phyloP scores from a whole-genome alignment of 1,139 yeast genomes.

The Protomyces inundatus region DNA sequence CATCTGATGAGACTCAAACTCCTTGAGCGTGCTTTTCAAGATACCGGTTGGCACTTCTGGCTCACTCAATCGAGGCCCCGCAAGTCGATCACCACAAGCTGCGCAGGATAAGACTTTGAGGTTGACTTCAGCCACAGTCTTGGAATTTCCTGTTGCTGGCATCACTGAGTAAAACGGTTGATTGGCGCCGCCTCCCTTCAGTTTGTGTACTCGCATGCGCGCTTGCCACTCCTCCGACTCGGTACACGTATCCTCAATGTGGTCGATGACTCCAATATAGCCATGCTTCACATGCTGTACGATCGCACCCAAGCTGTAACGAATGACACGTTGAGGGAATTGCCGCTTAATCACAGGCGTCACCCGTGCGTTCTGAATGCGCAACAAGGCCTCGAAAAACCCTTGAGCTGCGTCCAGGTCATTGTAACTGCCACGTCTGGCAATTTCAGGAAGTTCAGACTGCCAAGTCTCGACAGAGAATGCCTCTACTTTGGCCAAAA shows the following conservation, averaged over 20 bases:
- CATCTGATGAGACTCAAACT: too few species aligned
- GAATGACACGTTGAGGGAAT: neutral
- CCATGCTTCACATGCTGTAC: neutral
- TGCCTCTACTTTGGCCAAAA: too few species aligned
- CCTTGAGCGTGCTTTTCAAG: too few species aligned
- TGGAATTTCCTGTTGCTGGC: neutral
- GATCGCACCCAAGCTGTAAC: neutral
- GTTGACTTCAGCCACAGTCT: constrained; percentile 15
- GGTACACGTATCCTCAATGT: constrained; percentile 5
- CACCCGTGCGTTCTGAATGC: too few species aligned
- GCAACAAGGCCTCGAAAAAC: too few species aligned
- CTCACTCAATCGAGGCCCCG: too few species aligned
- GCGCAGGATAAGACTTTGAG: neutral
- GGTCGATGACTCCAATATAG: neutral
- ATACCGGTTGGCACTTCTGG: too few species aligned
- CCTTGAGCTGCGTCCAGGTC: too few species aligned
- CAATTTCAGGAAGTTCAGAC: neutral
- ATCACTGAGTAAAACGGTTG: constrained; percentile 18
- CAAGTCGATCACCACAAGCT: neutral
- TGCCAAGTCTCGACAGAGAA: neutral
- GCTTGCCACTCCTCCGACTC: constrained; percentile 6
- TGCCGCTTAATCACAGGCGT: too few species aligned
- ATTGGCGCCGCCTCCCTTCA: constrained; percentile 3
- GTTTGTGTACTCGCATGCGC: constrained; percentile 11
- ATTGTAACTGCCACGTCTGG: neutral